These are phyloP conservation scores for Raphanus hybrid DNA, from an alignment of 441 rosid species.

Conservation along the genomic window DNA sequence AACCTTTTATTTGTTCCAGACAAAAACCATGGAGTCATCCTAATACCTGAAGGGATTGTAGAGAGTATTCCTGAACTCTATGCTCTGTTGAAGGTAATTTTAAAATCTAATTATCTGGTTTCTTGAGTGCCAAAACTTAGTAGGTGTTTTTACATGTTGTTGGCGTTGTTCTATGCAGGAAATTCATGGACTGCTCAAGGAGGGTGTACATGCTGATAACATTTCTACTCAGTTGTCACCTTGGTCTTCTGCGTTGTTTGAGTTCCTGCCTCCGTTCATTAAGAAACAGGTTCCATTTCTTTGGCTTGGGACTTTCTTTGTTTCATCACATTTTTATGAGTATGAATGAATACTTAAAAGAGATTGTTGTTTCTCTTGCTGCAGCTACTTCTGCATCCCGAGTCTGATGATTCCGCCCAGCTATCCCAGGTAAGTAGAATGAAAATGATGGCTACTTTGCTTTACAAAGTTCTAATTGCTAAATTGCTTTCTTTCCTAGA, in stretches of 20 bases:
- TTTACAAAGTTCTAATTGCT: background rate
- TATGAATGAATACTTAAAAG: no score
- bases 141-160: background rate
- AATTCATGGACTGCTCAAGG: slow-evolving; percentile 86
- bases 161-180: slow-evolving; percentile 58
- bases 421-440: slow-evolving; percentile 78
- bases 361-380: slow-evolving; percentile 41
- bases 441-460: background rate
- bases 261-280: slow-evolving; percentile 90
- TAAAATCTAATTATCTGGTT: background rate
- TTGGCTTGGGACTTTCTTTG: slow-evolving; percentile 22
- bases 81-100: slow-evolving; percentile 85
- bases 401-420: slow-evolving; percentile 99
- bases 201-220: slow-evolving; percentile 67
- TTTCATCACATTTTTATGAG: no score
- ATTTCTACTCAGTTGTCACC: slow-evolving; percentile 93
- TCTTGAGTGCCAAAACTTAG: background rate
- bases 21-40: slow-evolving; percentile 95
- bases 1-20: slow-evolving; percentile 51
- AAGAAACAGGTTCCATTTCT: slow-evolving; percentile 76
- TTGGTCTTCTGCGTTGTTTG: slow-evolving; percentile 97
- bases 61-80: slow-evolving; percentile 98
- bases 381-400: slow-evolving; percentile 95
- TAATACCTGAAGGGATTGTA: slow-evolving; percentile 96
- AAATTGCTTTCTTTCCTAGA: slow-evolving; percentile 51